phyloP scores from a whole-genome alignment of 2,329 filamentous ascomycete genomes.

The Bretziella fagacearum region DNA sequence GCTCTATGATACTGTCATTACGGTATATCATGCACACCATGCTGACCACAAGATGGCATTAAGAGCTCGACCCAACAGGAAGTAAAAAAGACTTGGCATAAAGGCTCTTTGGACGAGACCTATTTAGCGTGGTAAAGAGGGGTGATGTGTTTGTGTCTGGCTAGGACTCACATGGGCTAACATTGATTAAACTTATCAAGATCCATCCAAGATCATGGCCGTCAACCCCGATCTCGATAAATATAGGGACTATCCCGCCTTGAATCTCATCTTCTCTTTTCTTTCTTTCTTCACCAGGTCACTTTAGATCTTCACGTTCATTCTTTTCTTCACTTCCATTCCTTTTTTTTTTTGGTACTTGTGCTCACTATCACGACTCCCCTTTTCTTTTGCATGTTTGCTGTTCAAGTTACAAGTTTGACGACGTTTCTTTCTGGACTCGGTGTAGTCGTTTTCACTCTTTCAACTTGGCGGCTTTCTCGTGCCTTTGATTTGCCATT shows the following conservation, averaged over 20 bases:
- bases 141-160: too few species aligned
- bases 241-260: not conserved
- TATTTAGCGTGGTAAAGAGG: too few species aligned
- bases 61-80: too few species aligned
- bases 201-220: not conserved
- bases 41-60: too few species aligned
- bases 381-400: not conserved
- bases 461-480: not conserved
- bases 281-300: slow-evolving; percentile 4
- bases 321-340: slow-evolving; percentile 1
- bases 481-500: not conserved
- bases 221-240: not conserved
- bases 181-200: not conserved
- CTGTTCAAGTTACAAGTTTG: not conserved
- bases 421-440: not conserved
- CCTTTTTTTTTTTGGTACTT: not conserved
- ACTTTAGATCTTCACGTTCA: not conserved
- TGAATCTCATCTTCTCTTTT: not conserved
- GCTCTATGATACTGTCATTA: too few species aligned
- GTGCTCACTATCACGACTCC: not conserved
- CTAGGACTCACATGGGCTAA: too few species aligned
- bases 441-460: not conserved
- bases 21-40: too few species aligned
- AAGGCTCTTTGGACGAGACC: too few species aligned
- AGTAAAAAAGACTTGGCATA: too few species aligned